Evolutionary conservation across 2,329 filamentous ascomycete species (phyloP).

Genomic region (Diaporthe batatas): DNA sequence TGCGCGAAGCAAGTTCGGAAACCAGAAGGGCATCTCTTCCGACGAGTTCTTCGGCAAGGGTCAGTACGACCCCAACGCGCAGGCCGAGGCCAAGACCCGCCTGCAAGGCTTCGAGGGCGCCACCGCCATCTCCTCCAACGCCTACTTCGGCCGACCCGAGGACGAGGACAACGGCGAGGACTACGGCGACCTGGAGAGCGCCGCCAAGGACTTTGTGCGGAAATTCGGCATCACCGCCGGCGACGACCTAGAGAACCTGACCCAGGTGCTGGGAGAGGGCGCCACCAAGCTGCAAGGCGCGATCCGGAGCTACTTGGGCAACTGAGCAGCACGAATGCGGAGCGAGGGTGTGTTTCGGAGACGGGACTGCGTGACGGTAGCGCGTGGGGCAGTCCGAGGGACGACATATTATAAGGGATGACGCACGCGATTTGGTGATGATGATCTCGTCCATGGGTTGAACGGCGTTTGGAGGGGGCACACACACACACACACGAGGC

Average conservation of each 20-base stretch:
- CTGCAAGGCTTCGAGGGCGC: constrained; percentile 95
- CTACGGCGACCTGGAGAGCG: constrained; percentile 92
- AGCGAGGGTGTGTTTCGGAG: background rate
- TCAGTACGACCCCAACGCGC: constrained; percentile 81
- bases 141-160: constrained; percentile 95
- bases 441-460: constrained; percentile 27
- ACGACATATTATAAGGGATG: constrained; percentile 16
- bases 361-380: background rate
- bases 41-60: constrained; percentile 99
- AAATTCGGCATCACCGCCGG: constrained; percentile 96
- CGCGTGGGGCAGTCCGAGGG: background rate
- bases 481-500: constrained; percentile 18
- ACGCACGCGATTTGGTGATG: background rate
- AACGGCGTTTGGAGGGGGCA: constrained; percentile 32
- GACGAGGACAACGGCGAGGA: constrained; percentile 76
- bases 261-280: constrained; percentile 85
- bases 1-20: constrained; percentile 88
- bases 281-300: constrained; percentile 85
- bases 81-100: constrained; percentile 87
- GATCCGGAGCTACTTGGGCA: constrained; percentile 74
- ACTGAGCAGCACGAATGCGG: constrained; percentile 54
- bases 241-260: constrained; percentile 94
- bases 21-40: constrained; percentile 95
- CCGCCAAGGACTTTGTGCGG: constrained; percentile 95
- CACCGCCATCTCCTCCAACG: constrained; percentile 92